Base-by-base conservation (phyloP, 176 grass and related monocot genomes). In the Phragmites australis region DNA sequence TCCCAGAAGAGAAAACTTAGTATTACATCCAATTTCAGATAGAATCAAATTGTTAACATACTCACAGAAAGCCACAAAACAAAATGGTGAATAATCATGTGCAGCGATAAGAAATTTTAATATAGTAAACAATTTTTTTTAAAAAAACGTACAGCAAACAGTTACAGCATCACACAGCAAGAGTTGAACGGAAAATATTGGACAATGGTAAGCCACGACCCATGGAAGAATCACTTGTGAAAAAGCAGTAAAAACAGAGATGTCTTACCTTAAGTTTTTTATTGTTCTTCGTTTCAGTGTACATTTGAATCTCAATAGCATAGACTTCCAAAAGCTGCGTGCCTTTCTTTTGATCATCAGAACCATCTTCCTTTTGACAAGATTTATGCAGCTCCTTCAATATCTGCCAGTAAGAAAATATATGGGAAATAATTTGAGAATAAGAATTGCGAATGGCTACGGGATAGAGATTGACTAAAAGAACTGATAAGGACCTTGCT, bases 231-330 rank as follows among this genome's bases (percentile, higher is more conserved):
- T 63, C 25, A 63, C 44, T 12, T 52, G 53, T 13, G 26, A 42
- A 52, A 80, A 74, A 13, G 69, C 10, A 51, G 29, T 27, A n/a
- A 4, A 23, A n/a, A 54, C 45, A 65, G 9, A 21, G 54, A 70
- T 70, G 14, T 10, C 32, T 31, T 70, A 98, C 96, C 92, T 99
- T 99, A 32, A 99, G 88, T 68, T 99, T 99, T 82, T 99, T 95
- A 68, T 95, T 99, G 34, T 99, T 99, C 83, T 99, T 99, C 15
- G 96, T 99, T 85, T 99, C 92, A 57, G 96, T 99, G 84, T 99
- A 95, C 96, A 99, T 99, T 81, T 99, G 96, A 79, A 99, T 99
- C 81, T 99, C 96, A 79, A 99, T 95, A 79, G 96, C 96, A 91
- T 99, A 99, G 27, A 99, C 92, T 92, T 99, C 96, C 75, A 99